phyloP scores from a whole-genome alignment of 177 flowering plant species.

The Vitis hybrid region DNA sequence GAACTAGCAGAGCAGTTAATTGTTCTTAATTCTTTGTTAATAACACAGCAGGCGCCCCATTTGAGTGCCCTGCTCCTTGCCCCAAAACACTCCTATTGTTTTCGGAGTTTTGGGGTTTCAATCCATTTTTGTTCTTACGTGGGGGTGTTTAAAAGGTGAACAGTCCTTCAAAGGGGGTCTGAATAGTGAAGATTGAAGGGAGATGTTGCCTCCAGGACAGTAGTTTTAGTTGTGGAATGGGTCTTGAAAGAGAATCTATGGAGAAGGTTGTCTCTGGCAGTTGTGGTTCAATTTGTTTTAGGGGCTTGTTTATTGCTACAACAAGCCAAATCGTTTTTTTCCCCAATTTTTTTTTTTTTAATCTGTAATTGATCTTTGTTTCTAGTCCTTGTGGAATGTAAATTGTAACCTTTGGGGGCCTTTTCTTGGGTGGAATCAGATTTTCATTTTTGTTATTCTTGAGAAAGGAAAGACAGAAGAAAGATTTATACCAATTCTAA shows the following conservation, averaged over 20 bases:
- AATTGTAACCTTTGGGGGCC: conserved; percentile 18
- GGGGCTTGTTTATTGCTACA: conserved; percentile 28
- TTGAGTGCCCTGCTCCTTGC: conserved; percentile 44
- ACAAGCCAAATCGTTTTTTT: conserved; percentile 28
- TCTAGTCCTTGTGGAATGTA: conserved; percentile 33
- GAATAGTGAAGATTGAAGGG: background rate
- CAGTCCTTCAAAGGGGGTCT: background rate
- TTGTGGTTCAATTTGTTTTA: conserved; percentile 19
- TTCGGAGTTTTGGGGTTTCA: conserved; percentile 8
- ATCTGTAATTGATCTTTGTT: conserved; percentile 29
- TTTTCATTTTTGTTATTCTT: conserved; percentile 4
- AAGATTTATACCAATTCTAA: conserved; percentile 10
- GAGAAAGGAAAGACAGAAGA: conserved; percentile 1
- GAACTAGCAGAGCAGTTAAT: conserved; percentile 18
- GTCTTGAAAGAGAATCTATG: background rate
- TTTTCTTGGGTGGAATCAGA: conserved; percentile 7
- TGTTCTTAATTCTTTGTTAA: conserved; percentile 48
- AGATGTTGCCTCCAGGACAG: background rate
- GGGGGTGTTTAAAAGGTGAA: background rate
- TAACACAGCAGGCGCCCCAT: conserved; percentile 59
- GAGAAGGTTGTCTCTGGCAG: conserved; percentile 13
- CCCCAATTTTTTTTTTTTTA: conserved; percentile 8
- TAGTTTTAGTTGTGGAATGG: conserved; percentile 2
- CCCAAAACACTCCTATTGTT: conserved; percentile 6
- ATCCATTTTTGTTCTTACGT: conserved; percentile 6